Evolutionary conservation across 257 asterid genomes (phyloP), one percentile per base, ranked within the genome.

Genomic region (Parsonsia alboflavescens): DNA sequence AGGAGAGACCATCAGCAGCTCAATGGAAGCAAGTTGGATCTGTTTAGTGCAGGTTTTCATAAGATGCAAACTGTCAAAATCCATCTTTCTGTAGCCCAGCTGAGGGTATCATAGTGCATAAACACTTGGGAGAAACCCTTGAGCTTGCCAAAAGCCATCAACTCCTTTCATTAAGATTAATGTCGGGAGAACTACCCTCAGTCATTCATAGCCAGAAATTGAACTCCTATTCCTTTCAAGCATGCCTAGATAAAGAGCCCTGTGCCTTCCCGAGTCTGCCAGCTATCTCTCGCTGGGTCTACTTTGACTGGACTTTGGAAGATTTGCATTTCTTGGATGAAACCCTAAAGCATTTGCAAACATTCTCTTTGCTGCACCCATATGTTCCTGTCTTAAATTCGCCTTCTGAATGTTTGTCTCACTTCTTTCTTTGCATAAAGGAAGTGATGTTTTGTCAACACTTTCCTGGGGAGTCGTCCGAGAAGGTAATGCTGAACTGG

Each of bases 291-390:
- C 62, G 54, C 73, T 65, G 33, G n/a, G 68, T 77, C 76, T 81
- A 76, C 79, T 81, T 85, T 28, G 83, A 33, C 82, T 66, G 71
- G 78, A 68, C 84, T 84, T 84, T 2, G 89, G 73, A 69, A 61
- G 73, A 75, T 45, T 77, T 62, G 79, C 78, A 63, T 83, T 88
- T 82, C 88, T 90, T 36, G 79, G 85, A 45, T 81, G 87, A 75
- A 80, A 77, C 68, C 97, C 91, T 83, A 93, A 73, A 72, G 98
- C 98, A 89, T 88, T 90, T 42, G 91, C 98, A 84, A 93, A 89
- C 87, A 93, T 80, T 79, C 97, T 87, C 85, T 86, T 93, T n/a
- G 98, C 97, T 74, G 98, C 97, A 64, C 97, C 98, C 79, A 80
- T 70, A 56, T 89, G 97, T 79, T 93, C 93, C 74, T 89, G 86